Evolutionary conservation across 2,329 filamentous ascomycete species (phyloP).

Genomic region (Fusarium sp.): DNA sequence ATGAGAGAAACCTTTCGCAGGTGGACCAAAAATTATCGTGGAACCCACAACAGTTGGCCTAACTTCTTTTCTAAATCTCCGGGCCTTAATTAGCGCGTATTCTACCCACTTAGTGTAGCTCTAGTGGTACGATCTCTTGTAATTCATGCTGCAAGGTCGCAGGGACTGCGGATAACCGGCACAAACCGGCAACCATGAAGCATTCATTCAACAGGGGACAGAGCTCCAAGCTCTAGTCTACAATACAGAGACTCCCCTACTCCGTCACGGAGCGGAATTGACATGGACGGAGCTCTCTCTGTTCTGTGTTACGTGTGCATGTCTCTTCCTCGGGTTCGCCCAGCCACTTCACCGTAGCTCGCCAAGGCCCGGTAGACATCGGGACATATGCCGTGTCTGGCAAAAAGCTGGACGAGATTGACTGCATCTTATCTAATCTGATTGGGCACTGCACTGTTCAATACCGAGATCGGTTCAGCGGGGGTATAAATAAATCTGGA

Average conservation of each 20-base stretch:
- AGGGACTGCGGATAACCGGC: slow-evolving; percentile 36
- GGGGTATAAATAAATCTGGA: slow-evolving; percentile 46
- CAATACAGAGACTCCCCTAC: slow-evolving; percentile 33
- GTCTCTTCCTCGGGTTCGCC: not conserved
- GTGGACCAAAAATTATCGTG: not conserved
- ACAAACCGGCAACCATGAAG: slow-evolving; percentile 13
- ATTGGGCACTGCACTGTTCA: slow-evolving; percentile 23
- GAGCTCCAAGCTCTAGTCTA: slow-evolving; percentile 22
- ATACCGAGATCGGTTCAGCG: slow-evolving; percentile 26
- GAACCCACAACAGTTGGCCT: slow-evolving; percentile 12
- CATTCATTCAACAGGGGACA: not conserved
- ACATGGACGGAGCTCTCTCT: not conserved
- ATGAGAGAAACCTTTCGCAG: not conserved
- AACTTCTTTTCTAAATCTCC: slow-evolving; percentile 11
- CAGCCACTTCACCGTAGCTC: slow-evolving; percentile 6
- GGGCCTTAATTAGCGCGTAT: slow-evolving; percentile 14
- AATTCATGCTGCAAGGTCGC: slow-evolving; percentile 1
- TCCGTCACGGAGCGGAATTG: not conserved
- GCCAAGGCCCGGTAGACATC: slow-evolving; percentile 13
- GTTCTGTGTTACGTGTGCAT: no score
- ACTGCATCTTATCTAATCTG: slow-evolving; percentile 34
- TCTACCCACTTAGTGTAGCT: slow-evolving; percentile 1
- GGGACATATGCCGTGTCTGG: slow-evolving; percentile 11
- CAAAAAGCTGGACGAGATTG: slow-evolving; percentile 8
- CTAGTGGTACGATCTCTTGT: slow-evolving; percentile 20